Evolutionary conservation across 1,139 yeast genomes (phyloP).

Genomic region (Scheffersomyces cryptocercus): DNA sequence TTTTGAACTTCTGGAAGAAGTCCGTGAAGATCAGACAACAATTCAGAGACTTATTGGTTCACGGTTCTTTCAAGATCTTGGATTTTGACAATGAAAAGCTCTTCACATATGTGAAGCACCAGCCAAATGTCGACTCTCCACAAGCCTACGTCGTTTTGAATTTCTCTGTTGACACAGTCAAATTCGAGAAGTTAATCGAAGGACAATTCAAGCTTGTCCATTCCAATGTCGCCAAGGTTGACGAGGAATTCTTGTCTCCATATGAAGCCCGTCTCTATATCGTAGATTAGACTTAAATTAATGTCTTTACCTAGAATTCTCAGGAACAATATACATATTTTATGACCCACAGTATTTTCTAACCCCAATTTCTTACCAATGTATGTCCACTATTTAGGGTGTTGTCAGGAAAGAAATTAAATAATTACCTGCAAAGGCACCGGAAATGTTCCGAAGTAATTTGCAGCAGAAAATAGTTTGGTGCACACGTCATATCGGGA

Average conservation of each 20-base stretch:
- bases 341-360: no score
- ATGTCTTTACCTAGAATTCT: no score
- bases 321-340: no score
- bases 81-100: constrained; percentile 38
- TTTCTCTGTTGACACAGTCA: constrained; percentile 35
- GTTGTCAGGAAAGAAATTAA: no score
- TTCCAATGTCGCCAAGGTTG: constrained; percentile 25
- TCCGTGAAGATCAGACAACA: constrained; percentile 46
- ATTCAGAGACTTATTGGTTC: constrained; percentile 43
- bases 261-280: constrained; percentile 43
- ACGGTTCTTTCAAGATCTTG: constrained; percentile 48
- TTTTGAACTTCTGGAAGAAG: constrained; percentile 47
- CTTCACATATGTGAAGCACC: constrained; percentile 41
- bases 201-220: constrained; percentile 32
- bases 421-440: no score
- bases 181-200: constrained; percentile 29
- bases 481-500: no score
- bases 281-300: constrained; percentile 12
- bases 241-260: constrained; percentile 28
- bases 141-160: constrained; percentile 47
- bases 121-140: constrained; percentile 7
- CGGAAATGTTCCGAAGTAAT: no score
- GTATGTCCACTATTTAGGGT: no score
- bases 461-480: no score
- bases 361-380: no score